Conservation (phyloP, 805 yeast species). For the Cyberlindnera amylophila region DNA sequence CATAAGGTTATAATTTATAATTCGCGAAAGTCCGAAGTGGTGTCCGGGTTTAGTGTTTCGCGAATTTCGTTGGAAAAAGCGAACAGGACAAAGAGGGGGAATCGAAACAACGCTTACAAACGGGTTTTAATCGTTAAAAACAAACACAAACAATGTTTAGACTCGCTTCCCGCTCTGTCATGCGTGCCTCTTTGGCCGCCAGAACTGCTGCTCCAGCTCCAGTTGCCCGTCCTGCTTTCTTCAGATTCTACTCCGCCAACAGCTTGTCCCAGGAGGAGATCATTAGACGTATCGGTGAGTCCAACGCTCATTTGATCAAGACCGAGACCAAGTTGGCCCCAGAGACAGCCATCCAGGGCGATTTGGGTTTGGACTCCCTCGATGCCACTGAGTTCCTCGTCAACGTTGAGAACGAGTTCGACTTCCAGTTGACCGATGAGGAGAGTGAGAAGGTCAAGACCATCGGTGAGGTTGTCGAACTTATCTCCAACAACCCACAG, state of each 20-base stretch:
- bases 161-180: slow-evolving; percentile 39
- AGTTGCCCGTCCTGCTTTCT: slow-evolving; percentile 29
- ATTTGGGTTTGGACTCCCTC: slow-evolving; percentile 85
- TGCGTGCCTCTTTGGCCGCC: slow-evolving; percentile 35
- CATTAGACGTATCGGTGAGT: slow-evolving; percentile 75
- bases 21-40: too few species aligned
- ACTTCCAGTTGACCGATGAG: slow-evolving; percentile 81
- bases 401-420: slow-evolving; percentile 91
- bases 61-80: not conserved
- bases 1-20: too few species aligned
- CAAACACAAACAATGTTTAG: slow-evolving; percentile 55
- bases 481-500: slow-evolving; percentile 66
- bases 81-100: too few species aligned
- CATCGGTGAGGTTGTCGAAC: slow-evolving; percentile 89
- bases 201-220: slow-evolving; percentile 26
- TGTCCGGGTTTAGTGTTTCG: not conserved
- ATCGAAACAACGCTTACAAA: too few species aligned
- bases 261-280: slow-evolving; percentile 76
- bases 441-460: slow-evolving; percentile 92
- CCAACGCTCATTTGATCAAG: slow-evolving; percentile 63
- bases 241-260: slow-evolving; percentile 54
- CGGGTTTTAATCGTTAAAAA: too few species aligned
- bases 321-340: slow-evolving; percentile 42
- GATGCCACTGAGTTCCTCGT: slow-evolving; percentile 95
- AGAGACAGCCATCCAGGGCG: slow-evolving; percentile 40